Conservation (phyloP, 1,284 basidiomycete genomes). For the Marasmius sp. region DNA sequence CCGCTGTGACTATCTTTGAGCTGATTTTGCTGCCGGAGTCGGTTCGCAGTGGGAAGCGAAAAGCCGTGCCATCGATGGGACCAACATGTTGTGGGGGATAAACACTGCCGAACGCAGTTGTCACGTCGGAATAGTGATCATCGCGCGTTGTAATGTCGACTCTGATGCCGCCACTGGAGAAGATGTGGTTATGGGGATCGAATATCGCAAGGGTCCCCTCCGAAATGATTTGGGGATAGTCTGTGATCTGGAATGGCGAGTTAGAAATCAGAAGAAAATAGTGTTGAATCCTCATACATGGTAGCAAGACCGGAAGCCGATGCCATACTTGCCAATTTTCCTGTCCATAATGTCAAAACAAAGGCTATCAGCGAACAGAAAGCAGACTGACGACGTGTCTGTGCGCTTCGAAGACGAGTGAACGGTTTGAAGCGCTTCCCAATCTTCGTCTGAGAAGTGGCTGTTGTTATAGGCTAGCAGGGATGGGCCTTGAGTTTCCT, state of each 20-base stretch:
- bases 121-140: conserved; percentile 28
- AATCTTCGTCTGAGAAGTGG: conserved; percentile 39
- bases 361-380: neutral
- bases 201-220: conserved; percentile 38
- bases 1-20: conserved; percentile 25
- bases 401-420: conserved; percentile 45
- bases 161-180: conserved; percentile 28
- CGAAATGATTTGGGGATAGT: conserved; percentile 51
- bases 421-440: conserved; percentile 42
- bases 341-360: conserved; percentile 23
- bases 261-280: neutral
- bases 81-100: conserved; percentile 17
- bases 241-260: conserved; percentile 38
- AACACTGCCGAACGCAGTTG: conserved; percentile 30
- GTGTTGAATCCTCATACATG: conserved; percentile 34
- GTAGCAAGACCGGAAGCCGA: conserved; percentile 50
- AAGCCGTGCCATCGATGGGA: conserved; percentile 36
- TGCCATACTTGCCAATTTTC: conserved; percentile 54
- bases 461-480: conserved; percentile 47
- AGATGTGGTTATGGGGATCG: conserved; percentile 37
- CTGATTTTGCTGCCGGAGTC: conserved; percentile 32
- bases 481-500: conserved; percentile 41
- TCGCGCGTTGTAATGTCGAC: conserved; percentile 24
- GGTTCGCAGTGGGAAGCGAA: conserved; percentile 45
- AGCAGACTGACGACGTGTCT: conserved; percentile 38